Conservation (phyloP, 352 stramenopile genomes). For the Phytophthora ramorum region DNA sequence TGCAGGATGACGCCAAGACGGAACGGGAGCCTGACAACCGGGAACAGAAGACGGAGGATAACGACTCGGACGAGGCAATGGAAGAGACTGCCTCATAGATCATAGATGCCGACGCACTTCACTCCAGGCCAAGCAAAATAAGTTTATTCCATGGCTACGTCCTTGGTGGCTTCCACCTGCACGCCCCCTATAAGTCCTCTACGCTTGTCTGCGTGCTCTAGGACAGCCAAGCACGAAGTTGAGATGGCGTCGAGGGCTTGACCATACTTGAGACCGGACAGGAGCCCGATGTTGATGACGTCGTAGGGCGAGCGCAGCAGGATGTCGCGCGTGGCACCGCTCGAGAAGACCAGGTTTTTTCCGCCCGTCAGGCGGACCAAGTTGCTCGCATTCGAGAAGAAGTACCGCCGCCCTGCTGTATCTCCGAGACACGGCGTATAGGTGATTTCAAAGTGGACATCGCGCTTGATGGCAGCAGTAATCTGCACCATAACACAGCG, state of each 20-base stretch:
- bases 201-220: constrained; percentile 68
- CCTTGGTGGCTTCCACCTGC: constrained; percentile 39
- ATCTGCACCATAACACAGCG: constrained; percentile 40
- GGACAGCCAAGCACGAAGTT: constrained; percentile 56
- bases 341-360: constrained; percentile 76
- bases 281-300: constrained; percentile 78
- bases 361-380: constrained; percentile 77
- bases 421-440: constrained; percentile 82
- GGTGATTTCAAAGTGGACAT: constrained; percentile 82
- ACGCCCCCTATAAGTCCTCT: constrained; percentile 58
- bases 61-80: constrained; percentile 33
- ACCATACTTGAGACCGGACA: constrained; percentile 75
- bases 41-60: constrained; percentile 23
- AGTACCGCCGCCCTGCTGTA: constrained; percentile 80
- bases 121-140: constrained; percentile 13
- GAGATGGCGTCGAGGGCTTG: constrained; percentile 74
- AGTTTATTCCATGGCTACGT: constrained; percentile 59
- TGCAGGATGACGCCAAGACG: constrained; percentile 24
- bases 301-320: constrained; percentile 85
- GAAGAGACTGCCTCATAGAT: constrained; percentile 26
- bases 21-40: constrained; percentile 7
- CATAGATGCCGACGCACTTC: background rate
- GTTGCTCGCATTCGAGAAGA: constrained; percentile 88
- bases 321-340: constrained; percentile 74
- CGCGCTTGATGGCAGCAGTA: constrained; percentile 72